phyloP scores from a whole-genome alignment of 2,329 filamentous ascomycete species.

The Fusarium agapanthi region DNA sequence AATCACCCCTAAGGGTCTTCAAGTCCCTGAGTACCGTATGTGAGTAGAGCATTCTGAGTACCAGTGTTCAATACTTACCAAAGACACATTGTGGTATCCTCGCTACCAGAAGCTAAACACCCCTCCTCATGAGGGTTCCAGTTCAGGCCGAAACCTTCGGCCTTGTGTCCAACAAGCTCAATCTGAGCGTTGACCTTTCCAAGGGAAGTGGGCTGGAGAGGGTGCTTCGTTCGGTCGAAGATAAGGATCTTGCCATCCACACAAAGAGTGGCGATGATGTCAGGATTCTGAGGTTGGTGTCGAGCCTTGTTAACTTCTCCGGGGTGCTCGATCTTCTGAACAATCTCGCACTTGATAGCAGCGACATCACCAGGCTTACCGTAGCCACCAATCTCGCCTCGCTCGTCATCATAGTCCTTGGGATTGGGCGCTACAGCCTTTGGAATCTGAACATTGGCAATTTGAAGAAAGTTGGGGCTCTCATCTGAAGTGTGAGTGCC shows the following conservation, averaged over 20 bases:
- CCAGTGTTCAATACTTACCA: constrained; percentile 68
- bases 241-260: constrained; percentile 88
- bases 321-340: constrained; percentile 95
- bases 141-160: constrained; percentile 90
- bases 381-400: constrained; percentile 93
- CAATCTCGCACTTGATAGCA: constrained; percentile 86
- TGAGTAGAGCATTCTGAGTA: constrained; percentile 24
- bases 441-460: constrained; percentile 92
- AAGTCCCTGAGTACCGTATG: constrained; percentile 70
- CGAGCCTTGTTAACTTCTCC: constrained; percentile 98
- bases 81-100: constrained; percentile 89
- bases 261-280: constrained; percentile 93
- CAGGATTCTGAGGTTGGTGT: constrained; percentile 96
- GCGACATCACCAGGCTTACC: constrained; percentile 76
- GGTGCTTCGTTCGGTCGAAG: constrained; percentile 96
- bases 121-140: constrained; percentile 90
- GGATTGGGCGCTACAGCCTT: constrained; percentile 78
- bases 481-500: constrained; percentile 93
- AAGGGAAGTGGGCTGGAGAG: constrained; percentile 69
- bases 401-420: constrained; percentile 88
- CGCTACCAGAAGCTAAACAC: constrained; percentile 86
- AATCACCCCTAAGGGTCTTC: constrained; percentile 74
- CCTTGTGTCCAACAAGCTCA: constrained; percentile 83
- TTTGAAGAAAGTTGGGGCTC: constrained; percentile 90
- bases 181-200: constrained; percentile 83